These are phyloP conservation scores for Cercospora sp. DNA, from an alignment of 2,329 filamentous ascomycete species.

Conservation along the genomic window DNA sequence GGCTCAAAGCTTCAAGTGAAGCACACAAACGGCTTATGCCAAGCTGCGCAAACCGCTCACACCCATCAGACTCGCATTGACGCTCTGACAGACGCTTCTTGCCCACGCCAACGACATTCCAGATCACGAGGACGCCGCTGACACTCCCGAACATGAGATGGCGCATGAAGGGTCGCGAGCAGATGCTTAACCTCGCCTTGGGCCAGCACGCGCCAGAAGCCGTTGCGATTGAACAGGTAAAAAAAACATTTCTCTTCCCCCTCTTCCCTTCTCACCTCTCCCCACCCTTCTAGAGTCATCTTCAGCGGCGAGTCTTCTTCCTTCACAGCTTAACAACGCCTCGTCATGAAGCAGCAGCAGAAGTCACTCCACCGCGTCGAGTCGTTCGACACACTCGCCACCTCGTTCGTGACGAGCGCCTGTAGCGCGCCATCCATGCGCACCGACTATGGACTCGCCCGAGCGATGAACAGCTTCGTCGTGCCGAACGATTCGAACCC, in stretches of 20 bases:
- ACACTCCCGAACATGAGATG: background rate
- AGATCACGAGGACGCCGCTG: background rate
- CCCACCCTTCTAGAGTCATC: background rate
- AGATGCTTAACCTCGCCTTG: background rate
- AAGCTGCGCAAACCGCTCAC: background rate
- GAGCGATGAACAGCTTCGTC: slow-evolving; percentile 13
- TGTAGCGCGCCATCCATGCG: slow-evolving; percentile 11
- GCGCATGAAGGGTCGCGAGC: slow-evolving; percentile 1
- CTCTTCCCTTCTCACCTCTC: background rate
- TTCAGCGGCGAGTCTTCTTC: background rate
- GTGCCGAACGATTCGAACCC: slow-evolving; percentile 15
- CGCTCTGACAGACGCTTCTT: background rate
- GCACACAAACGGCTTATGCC: background rate
- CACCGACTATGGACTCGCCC: slow-evolving; percentile 17
- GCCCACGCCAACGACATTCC: background rate
- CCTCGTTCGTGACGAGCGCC: slow-evolving; percentile 12
- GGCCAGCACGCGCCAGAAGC: background rate
- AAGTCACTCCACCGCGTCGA: background rate
- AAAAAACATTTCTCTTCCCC: background rate
- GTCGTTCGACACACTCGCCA: slow-evolving; percentile 3
- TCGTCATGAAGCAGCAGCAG: background rate
- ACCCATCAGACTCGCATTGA: background rate
- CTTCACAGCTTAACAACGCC: background rate
- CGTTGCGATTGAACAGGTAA: background rate
- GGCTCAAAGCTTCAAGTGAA: background rate